Percentiles rank a stretch among this genome's conserved stretches.
phyloP scores from a whole-genome alignment of 129 eudicot species.

The Saposhnikovia divaricata region DNA sequence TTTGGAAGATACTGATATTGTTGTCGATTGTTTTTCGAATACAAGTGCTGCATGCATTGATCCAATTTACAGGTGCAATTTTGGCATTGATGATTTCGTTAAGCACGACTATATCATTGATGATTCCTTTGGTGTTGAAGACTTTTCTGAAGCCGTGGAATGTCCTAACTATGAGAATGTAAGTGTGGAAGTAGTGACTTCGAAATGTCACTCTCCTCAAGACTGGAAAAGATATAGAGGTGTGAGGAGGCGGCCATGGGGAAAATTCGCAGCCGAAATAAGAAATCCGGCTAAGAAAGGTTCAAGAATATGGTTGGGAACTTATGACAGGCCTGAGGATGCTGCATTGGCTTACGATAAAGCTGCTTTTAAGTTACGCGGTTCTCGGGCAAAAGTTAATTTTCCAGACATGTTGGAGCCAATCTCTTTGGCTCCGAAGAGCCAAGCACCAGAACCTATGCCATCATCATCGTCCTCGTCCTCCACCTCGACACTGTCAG shows the following conservation, averaged over 20 bases:
- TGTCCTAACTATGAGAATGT: too few relatives aligned
- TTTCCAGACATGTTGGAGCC: background rate
- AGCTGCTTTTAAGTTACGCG: constrained; percentile 3
- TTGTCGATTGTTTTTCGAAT: too few relatives aligned
- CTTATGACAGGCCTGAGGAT: constrained; percentile 1
- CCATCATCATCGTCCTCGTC: background rate
- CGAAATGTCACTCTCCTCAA: too few relatives aligned
- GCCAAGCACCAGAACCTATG: background rate
- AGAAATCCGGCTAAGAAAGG: constrained; percentile 6
- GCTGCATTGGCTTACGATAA: constrained; percentile 4
- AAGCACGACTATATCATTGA: too few relatives aligned
- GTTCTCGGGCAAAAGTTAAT: constrained; percentile 5
- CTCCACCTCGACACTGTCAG: background rate
- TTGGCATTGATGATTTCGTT: background rate
- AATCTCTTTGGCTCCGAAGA: background rate
- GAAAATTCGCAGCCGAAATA: background rate
- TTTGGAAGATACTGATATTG: background rate
- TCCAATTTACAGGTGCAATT: background rate
- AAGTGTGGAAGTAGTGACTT: background rate
- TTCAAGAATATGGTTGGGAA: background rate
- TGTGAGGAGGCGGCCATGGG: constrained; percentile 7
- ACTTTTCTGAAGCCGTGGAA: too few relatives aligned
- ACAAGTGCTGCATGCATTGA: background rate
- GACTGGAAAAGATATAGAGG: background rate
- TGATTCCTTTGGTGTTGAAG: background rate